Conservation (phyloP, 2,329 filamentous ascomycete species). For the Pseudogymnoascus sp. region DNA sequence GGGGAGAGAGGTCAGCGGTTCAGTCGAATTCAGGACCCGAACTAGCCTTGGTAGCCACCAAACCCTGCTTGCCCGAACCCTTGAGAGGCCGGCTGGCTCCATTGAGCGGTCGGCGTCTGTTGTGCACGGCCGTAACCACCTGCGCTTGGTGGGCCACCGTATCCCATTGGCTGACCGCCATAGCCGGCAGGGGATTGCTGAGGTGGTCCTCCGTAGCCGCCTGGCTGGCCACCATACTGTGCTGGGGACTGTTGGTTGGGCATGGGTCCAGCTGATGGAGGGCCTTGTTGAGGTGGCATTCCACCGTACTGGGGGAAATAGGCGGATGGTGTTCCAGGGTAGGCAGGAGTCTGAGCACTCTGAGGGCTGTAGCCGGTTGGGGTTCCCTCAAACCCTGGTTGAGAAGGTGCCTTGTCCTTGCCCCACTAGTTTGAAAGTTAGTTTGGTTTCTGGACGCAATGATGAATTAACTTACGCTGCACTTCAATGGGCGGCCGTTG, state of each 20-base stretch:
- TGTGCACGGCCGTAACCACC: slow-evolving; percentile 78
- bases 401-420: slow-evolving; percentile 90
- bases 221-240: slow-evolving; percentile 57
- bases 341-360: slow-evolving; percentile 62
- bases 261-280: slow-evolving; percentile 32
- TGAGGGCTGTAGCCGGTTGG: slow-evolving; percentile 65
- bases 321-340: slow-evolving; percentile 66
- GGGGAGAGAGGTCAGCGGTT: background rate
- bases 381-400: slow-evolving; percentile 71
- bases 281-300: slow-evolving; percentile 36
- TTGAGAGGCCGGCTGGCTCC: slow-evolving; percentile 49
- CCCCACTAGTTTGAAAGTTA: slow-evolving; percentile 67
- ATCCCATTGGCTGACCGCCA: slow-evolving; percentile 62
- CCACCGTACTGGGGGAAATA: slow-evolving; percentile 95
- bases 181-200: slow-evolving; percentile 56
- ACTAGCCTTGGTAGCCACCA: slow-evolving; percentile 54
- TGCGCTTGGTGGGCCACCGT: slow-evolving; percentile 65
- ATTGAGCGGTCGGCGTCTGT: slow-evolving; percentile 34
- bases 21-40: background rate
- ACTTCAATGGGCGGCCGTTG: slow-evolving; percentile 93
- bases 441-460: slow-evolving; percentile 14
- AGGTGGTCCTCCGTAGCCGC: slow-evolving; percentile 56
- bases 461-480: slow-evolving; percentile 69
- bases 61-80: slow-evolving; percentile 57
- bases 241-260: slow-evolving; percentile 34